Conservation (phyloP, 768 basidiomycete species). For the Butyriboletus loyo region DNA sequence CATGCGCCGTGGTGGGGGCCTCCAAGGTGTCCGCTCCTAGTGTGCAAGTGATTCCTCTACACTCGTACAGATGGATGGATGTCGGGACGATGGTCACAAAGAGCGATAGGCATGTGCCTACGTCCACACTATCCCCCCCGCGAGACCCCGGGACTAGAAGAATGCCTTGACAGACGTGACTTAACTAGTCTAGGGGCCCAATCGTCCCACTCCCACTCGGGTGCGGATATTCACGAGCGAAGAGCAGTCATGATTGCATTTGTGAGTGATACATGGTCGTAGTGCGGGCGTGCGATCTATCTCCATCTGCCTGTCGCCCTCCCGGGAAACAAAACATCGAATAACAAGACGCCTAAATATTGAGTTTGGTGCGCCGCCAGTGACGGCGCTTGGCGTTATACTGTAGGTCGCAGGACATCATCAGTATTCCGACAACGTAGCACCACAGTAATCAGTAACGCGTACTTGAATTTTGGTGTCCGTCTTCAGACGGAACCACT, state of each 20-base stretch:
- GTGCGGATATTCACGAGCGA: not conserved
- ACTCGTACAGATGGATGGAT: too few relatives aligned
- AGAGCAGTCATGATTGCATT: constrained; percentile 17
- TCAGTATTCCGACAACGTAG: not conserved
- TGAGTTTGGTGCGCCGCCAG: constrained; percentile 99
- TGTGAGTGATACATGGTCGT: constrained; percentile 28
- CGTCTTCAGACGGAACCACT: constrained; percentile 98
- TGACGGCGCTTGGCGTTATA: constrained; percentile 97
- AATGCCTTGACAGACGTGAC: not conserved
- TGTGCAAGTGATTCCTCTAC: too few relatives aligned
- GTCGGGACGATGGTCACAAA: not conserved
- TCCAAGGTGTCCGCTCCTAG: too few relatives aligned
- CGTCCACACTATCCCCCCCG: not conserved
- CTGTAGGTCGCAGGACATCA: constrained; percentile 33
- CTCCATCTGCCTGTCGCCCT: constrained; percentile 15
- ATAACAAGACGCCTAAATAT: constrained; percentile 58
- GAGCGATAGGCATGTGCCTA: not conserved
- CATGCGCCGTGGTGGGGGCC: too few relatives aligned
- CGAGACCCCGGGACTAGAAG: not conserved
- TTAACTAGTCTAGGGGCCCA: not conserved
- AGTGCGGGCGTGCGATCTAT: constrained; percentile 14
- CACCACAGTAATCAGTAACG: not conserved
- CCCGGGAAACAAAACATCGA: constrained; percentile 1
- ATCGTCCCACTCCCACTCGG: too few relatives aligned
- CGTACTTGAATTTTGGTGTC: constrained; percentile 90